Percentiles rank a stretch among this genome's conserved stretches.
These are phyloP conservation scores for Solanum rostratum DNA, from an alignment of 257 asterid genomes.

Conservation along the genomic window DNA sequence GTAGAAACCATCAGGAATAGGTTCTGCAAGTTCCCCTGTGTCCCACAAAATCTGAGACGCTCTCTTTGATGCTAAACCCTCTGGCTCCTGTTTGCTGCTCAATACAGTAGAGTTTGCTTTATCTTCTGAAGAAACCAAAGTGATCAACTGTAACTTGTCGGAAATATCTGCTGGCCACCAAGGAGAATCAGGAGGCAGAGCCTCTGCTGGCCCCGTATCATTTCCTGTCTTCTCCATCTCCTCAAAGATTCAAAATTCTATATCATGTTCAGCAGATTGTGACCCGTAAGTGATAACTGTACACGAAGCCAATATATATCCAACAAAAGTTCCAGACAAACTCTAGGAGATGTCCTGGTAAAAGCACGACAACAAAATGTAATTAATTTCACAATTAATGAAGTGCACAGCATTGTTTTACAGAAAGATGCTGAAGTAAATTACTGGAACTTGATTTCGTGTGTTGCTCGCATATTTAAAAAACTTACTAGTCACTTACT, in stretches of 20 bases:
- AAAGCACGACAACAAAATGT: neutral
- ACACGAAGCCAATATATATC: neutral
- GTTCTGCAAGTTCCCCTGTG: conserved; percentile 69
- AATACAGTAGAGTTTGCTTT: conserved; percentile 29
- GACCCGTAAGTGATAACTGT: neutral
- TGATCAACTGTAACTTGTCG: conserved; percentile 47
- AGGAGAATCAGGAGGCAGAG: conserved; percentile 36
- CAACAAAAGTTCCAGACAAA: neutral
- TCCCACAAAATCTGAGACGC: conserved; percentile 81
- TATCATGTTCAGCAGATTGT: neutral
- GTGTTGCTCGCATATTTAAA: neutral
- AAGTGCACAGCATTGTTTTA: neutral
- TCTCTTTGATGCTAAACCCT: conserved; percentile 33
- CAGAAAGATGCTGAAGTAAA: neutral
- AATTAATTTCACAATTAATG: neutral
- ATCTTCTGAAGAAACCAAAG: conserved; percentile 44
- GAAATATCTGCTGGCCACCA: conserved; percentile 61
- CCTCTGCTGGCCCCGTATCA: conserved; percentile 26
- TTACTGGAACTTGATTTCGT: neutral
- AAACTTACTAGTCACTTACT: neutral
- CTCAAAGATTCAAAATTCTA: conserved; percentile 28
- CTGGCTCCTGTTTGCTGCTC: conserved; percentile 32
- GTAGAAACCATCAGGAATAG: conserved; percentile 88
- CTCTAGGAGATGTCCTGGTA: neutral
- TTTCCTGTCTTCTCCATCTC: conserved; percentile 60